Evolutionary conservation across 305 asterid genomes (phyloP).

Genomic region (Rubia tinctorum): DNA sequence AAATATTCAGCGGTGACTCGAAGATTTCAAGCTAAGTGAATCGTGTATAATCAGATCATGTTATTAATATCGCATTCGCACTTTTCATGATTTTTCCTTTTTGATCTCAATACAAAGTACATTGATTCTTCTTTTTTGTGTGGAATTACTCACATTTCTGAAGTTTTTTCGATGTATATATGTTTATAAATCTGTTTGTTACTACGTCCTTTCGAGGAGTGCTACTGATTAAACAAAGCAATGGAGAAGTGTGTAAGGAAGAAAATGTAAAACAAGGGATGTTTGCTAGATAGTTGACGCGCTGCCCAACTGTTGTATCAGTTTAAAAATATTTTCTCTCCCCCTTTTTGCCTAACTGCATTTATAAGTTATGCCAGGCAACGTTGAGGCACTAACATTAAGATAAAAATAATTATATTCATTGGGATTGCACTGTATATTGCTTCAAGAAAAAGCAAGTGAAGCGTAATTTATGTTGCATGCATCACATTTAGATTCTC

Average conservation of each 20-base stretch:
- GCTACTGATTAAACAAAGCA: neutral
- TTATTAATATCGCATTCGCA: too few relatives aligned
- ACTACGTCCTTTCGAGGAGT: too few relatives aligned
- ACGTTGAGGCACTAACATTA: slow-evolving; percentile 7
- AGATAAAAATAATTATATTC: slow-evolving; percentile 11
- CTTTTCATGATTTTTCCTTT: too few relatives aligned
- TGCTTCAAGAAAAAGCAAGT: slow-evolving; percentile 49
- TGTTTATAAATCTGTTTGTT: too few relatives aligned
- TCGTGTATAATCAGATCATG: too few relatives aligned
- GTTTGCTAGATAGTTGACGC: slow-evolving; percentile 30
- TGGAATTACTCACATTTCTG: too few relatives aligned
- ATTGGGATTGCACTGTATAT: slow-evolving; percentile 43
- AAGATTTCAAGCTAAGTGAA: too few relatives aligned
- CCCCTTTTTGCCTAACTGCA: neutral
- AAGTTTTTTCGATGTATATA: too few relatives aligned
- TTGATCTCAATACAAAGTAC: too few relatives aligned
- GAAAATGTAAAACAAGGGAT: slow-evolving; percentile 23
- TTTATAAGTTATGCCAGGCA: neutral
- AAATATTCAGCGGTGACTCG: too few relatives aligned
- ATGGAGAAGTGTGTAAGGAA: neutral
- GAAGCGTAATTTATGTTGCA: neutral
- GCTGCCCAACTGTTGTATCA: neutral
- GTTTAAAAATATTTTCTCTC: neutral
- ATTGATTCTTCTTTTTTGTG: too few relatives aligned
- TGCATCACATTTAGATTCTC: neutral